Evolutionary conservation across 345 rosid species (phyloP).

Genomic region (Citrus cavaleriei): DNA sequence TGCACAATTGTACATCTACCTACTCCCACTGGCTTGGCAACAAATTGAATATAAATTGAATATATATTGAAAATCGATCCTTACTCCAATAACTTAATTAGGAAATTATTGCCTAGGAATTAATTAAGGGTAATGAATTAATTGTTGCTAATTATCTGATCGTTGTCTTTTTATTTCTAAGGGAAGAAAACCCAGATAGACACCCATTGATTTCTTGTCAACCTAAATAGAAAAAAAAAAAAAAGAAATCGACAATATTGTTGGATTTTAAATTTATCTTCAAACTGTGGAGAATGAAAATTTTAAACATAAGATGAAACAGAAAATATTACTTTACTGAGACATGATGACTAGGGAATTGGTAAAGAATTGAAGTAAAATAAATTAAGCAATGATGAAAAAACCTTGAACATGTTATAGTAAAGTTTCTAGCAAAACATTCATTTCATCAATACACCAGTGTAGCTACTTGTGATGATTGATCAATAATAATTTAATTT

Average conservation of each 20-base stretch:
- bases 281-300: neutral
- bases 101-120: neutral
- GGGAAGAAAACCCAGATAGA: neutral
- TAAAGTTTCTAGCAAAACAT: slow-evolving; percentile 1
- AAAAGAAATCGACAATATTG: neutral
- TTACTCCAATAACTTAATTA: neutral
- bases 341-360: neutral
- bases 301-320: neutral
- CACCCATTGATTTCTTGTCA: neutral
- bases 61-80: too few species aligned
- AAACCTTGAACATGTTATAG: neutral
- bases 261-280: neutral
- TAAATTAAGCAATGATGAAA: slow-evolving; percentile 1
- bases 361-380: neutral
- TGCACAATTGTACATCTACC: neutral
- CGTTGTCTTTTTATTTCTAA: neutral
- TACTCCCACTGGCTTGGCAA: neutral
- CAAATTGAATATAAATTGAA: too few species aligned
- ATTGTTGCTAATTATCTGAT: neutral
- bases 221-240: neutral
- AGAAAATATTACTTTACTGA: neutral
- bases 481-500: neutral
- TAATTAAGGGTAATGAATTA: neutral
- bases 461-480: slow-evolving; percentile 12
- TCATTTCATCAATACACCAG: slow-evolving; percentile 21